Evolutionary conservation across 176 grass and related monocot species (phyloP).

Genomic region (Poa annua): DNA sequence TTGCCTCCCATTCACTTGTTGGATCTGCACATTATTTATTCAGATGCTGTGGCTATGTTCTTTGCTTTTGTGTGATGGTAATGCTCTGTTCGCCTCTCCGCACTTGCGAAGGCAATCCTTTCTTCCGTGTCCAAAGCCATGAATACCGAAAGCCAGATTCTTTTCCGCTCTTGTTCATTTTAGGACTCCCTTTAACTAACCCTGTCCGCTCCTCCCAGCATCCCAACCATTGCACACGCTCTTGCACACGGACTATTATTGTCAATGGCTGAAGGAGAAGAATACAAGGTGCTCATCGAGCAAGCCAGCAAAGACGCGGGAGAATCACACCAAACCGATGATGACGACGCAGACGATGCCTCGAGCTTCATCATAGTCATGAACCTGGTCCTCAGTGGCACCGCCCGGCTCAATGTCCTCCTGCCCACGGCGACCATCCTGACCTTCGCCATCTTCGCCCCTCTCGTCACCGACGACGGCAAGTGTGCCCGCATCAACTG

Average conservation of each 20-base stretch:
- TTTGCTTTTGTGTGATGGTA: slow-evolving; percentile 29
- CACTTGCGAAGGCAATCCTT: slow-evolving; percentile 52
- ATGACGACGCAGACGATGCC: slow-evolving; percentile 43
- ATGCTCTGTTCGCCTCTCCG: not conserved
- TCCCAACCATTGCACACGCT: not conserved
- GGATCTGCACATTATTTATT: not conserved
- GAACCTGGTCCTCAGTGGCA: slow-evolving; percentile 81
- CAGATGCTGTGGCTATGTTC: not conserved
- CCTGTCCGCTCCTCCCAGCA: not conserved
- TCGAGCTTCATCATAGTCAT: slow-evolving; percentile 65
- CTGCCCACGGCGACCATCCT: slow-evolving; percentile 93
- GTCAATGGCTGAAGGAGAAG: slow-evolving; percentile 57
- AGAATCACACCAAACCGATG: slow-evolving; percentile 11
- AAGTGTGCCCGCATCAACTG: slow-evolving; percentile 53
- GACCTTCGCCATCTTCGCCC: slow-evolving; percentile 85
- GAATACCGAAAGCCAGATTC: slow-evolving; percentile 33
- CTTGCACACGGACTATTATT: not conserved
- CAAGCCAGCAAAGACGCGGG: not conserved
- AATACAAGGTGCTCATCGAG: slow-evolving; percentile 72
- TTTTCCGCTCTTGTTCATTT: slow-evolving; percentile 23
- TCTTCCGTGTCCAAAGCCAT: slow-evolving; percentile 27
- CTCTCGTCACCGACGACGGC: slow-evolving; percentile 81
- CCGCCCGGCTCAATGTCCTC: slow-evolving; percentile 85
- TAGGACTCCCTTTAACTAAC: slow-evolving; percentile 35
- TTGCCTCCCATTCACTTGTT: not conserved